Percentiles rank a stretch among this genome's conserved stretches.
These are phyloP conservation scores for Corylus avellana DNA, from an alignment of 306 rosid genomes.

Conservation along the genomic window DNA sequence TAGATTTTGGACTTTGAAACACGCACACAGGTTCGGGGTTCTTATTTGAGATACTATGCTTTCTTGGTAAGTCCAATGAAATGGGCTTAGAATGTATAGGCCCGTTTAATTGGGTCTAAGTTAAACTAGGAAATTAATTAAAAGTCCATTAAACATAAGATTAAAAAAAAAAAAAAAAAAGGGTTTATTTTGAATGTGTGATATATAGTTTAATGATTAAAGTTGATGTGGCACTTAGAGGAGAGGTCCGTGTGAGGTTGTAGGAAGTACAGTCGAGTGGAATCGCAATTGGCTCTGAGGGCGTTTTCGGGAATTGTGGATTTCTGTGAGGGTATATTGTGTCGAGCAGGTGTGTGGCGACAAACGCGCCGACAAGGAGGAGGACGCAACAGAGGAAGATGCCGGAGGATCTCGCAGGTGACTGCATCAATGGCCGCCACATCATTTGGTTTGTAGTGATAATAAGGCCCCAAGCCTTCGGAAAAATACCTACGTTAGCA, in stretches of 20 bases:
- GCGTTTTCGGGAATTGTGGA: slow-evolving; percentile 8
- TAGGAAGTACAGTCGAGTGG: slow-evolving; percentile 54
- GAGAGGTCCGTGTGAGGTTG: slow-evolving; percentile 38
- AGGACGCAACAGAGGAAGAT: slow-evolving; percentile 33
- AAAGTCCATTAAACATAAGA: too few species aligned
- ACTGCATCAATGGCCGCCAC: slow-evolving; percentile 38
- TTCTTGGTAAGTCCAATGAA: too few species aligned
- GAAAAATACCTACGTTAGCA: background rate
- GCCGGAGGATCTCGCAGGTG: slow-evolving; percentile 39
- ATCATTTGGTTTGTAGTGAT: slow-evolving; percentile 33
- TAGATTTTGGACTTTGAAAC: too few species aligned
- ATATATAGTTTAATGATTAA: too few species aligned
- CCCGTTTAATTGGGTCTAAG: too few species aligned
- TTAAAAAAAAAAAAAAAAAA: too few species aligned
- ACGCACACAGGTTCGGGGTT: too few species aligned
- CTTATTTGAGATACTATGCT: too few species aligned
- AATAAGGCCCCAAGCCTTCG: slow-evolving; percentile 7
- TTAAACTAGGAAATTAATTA: too few species aligned
- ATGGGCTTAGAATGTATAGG: too few species aligned
- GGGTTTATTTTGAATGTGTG: too few species aligned
- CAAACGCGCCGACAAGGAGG: slow-evolving; percentile 59
- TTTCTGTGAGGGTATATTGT: slow-evolving; percentile 1
- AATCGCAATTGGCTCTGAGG: slow-evolving; percentile 18
- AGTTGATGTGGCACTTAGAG: too few species aligned
- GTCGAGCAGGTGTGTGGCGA: slow-evolving; percentile 49